Evolutionary conservation across 2,329 filamentous ascomycete species (phyloP), one percentile per base, ranked within the genome.

Genomic region (Botryotinia narcissicola): DNA sequence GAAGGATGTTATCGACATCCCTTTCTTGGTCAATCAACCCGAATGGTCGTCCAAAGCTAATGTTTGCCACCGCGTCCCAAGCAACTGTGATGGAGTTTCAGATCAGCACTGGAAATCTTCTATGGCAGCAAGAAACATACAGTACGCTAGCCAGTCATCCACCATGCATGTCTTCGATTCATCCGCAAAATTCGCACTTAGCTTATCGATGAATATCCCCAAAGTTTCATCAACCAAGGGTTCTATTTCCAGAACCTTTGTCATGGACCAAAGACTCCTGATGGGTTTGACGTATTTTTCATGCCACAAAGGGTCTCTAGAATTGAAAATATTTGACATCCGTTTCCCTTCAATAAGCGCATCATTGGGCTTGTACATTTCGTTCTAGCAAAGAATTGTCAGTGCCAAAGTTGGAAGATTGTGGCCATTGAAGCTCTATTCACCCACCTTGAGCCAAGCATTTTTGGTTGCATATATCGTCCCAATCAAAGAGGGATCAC

Each of bases 401-500:
- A 71, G 46, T 42, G 8, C 25, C 16, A 18, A 29, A 59, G 32
- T 44, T 42, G 18, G 35, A 32, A 25, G 8, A 35, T 20, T 29
- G 18, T 25, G 60, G 16, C 7, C 25, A 44, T 37, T 60, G 7
- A 29, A 42, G 40, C 7, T 44, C 4, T 10, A 5, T 7, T 22
- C 20, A 66, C 22, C 10, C 66, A 66, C 37, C 44, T 71, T 71
- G 18, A 51, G 70, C 60, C 70, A 71, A 35, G 78, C 82, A 81
- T 77, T 87, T 84, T 37, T 86, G 78, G 10, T 86, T 76, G 4
- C 80, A 83, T 73, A 86, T 81, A 25, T 76, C 76, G 18, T 81
- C 82, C n/a, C 61, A 32, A 44, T 83, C 79, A 60, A 80, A 77
- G 73, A 82, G 80, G 51, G 77, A 78, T 71, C 82, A 80, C n/a